These are phyloP conservation scores for Wallacemonas sp. DNA, from an alignment of 208 protist genomes.

Conservation along the genomic window DNA sequence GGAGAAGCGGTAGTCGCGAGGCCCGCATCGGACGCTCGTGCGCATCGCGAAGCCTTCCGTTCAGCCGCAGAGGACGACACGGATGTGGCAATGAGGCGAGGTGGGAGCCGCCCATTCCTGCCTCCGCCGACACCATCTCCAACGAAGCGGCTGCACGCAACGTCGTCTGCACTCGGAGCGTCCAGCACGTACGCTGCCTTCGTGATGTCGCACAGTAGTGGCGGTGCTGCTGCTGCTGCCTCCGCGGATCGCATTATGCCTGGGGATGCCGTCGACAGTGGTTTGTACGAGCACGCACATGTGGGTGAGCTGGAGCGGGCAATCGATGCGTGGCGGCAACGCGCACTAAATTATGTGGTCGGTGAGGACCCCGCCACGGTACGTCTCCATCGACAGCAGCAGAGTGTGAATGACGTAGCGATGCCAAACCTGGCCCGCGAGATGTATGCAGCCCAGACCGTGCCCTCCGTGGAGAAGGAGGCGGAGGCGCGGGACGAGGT, in stretches of 20 bases:
- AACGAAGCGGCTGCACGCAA: too few species aligned
- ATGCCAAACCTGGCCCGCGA: too few species aligned
- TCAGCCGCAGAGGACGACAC: too few species aligned
- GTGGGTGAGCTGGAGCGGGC: neutral
- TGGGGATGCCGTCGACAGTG: neutral
- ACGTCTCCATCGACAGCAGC: neutral
- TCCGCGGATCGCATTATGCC: neutral
- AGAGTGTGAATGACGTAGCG: neutral
- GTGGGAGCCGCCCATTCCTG: conserved; percentile 48
- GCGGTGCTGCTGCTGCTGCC: neutral
- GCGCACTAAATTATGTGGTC: neutral
- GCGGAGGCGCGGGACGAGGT: too few species aligned
- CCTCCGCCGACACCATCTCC: conserved; percentile 36
- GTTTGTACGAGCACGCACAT: neutral
- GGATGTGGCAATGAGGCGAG: conserved; percentile 12
- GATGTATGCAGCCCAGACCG: too few species aligned
- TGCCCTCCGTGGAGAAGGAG: too few species aligned
- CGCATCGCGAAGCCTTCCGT: conserved; percentile 12
- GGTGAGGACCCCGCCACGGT: neutral
- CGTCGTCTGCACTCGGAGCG: too few species aligned
- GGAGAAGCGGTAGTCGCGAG: too few species aligned
- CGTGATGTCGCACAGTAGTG: neutral
- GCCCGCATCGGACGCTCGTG: too few species aligned
- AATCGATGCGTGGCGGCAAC: neutral
- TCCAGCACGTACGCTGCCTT: conserved; percentile 50